A percentile compares a stretch with the other conserved stretches of the same genome.
Evolutionary conservation across 345 rosid species (phyloP).

Genomic region (Eucalyptus regnans): DNA sequence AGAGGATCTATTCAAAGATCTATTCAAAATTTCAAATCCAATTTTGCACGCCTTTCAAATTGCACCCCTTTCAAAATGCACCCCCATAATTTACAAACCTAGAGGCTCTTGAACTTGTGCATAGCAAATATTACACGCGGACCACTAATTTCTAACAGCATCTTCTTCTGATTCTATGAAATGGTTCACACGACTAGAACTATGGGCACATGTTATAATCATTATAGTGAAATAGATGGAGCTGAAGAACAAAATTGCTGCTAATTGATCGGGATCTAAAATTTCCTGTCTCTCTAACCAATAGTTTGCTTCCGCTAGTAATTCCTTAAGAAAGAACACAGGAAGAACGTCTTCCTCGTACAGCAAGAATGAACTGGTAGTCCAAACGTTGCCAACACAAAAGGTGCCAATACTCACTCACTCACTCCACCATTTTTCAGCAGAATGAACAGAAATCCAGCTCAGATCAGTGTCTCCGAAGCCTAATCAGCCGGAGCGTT

Average conservation of each 20-base stretch:
- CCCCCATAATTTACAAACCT: background rate
- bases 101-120: background rate
- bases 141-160: background rate
- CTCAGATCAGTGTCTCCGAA: background rate
- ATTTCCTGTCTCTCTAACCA: background rate
- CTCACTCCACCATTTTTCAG: background rate
- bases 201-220: background rate
- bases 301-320: background rate
- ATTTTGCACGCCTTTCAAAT: background rate
- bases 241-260: background rate
- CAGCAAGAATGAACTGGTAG: background rate
- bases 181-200: background rate
- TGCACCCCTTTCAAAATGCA: background rate
- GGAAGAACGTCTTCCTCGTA: background rate
- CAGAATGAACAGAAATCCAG: background rate
- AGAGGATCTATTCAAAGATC: background rate
- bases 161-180: background rate
- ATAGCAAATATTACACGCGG: background rate
- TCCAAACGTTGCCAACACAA: background rate
- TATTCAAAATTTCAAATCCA: background rate
- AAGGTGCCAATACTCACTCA: background rate
- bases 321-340: background rate
- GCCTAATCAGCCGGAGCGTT: background rate
- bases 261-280: background rate
- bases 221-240: background rate